Conservation (phyloP, 495 filamentous ascomycete species). For the Aspergillus homomorphus region DNA sequence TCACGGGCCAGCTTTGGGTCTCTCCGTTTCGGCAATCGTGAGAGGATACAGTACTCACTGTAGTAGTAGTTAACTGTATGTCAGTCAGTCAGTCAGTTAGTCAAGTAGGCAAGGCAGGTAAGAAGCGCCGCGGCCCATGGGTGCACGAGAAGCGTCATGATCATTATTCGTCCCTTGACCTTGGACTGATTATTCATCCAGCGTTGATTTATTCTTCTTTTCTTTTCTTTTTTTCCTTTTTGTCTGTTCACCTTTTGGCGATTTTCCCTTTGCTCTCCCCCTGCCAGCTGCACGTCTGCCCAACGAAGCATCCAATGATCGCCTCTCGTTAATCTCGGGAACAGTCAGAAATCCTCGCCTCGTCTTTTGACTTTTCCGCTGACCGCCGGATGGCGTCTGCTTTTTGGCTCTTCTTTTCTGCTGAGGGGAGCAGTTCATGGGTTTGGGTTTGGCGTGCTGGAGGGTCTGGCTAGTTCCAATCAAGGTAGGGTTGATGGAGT, state of each 20-base stretch:
- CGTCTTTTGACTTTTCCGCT: constrained; percentile 31
- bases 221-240: background rate
- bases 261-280: constrained; percentile 1
- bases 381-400: constrained; percentile 30
- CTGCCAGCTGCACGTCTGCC: constrained; percentile 45
- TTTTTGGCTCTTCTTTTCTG: constrained; percentile 7
- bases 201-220: too few relatives aligned
- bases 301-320: constrained; percentile 51
- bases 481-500: background rate
- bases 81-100: too few relatives aligned
- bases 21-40: too few relatives aligned
- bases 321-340: constrained; percentile 31
- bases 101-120: background rate
- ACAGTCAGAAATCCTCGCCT: constrained; percentile 28
- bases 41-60: too few relatives aligned
- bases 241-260: background rate
- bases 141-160: constrained; percentile 8
- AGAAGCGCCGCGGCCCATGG: background rate
- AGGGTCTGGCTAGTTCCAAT: constrained; percentile 1
- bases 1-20: background rate
- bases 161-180: constrained; percentile 6
- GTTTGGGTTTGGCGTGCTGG: constrained; percentile 12
- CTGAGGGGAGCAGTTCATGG: constrained; percentile 5
- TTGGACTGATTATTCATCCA: constrained; percentile 15
- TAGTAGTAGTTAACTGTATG: too few relatives aligned